phyloP scores from a whole-genome alignment of 495 filamentous ascomycete genomes.

The Penicillium waksmanii region DNA sequence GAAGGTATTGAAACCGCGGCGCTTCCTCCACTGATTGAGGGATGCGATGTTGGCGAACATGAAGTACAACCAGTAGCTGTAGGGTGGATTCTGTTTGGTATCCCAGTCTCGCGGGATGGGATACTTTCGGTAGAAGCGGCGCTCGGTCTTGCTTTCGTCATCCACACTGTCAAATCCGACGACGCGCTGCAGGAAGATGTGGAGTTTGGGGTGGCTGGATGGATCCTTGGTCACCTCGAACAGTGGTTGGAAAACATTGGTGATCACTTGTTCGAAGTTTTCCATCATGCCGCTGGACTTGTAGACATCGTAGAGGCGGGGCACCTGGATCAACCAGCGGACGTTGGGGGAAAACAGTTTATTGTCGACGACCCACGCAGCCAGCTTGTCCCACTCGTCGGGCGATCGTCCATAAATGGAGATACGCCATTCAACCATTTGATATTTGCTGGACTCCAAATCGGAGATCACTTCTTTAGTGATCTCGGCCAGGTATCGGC shows the following conservation, averaged over 20 bases:
- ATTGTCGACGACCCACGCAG: conserved; percentile 98
- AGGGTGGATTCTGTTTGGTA: conserved; percentile 92
- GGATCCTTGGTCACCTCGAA: conserved; percentile 95
- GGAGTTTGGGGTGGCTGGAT: conserved; percentile 83
- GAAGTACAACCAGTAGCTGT: conserved; percentile 99
- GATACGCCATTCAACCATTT: conserved; percentile 99
- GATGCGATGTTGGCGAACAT: conserved; percentile 93
- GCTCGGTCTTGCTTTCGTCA: conserved; percentile 95
- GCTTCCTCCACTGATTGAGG: conserved; percentile 87
- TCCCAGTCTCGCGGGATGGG: conserved; percentile 87
- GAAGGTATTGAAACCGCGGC: conserved; percentile 94
- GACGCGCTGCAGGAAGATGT: conserved; percentile 92
- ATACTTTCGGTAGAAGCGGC: conserved; percentile 89
- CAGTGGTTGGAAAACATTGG: conserved; percentile 89
- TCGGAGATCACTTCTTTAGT: conserved; percentile 98
- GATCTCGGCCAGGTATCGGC: conserved; percentile 94
- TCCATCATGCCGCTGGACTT: conserved; percentile 84
- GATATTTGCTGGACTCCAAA: conserved; percentile 97
- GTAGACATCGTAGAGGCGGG: conserved; percentile 93
- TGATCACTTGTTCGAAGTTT: conserved; percentile 86
- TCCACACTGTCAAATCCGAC: conserved; percentile 98
- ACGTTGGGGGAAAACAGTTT: conserved; percentile 97
- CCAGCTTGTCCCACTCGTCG: conserved; percentile 97
- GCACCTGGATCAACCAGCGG: conserved; percentile 95
- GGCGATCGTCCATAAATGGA: conserved; percentile 91